Conservation (phyloP, 2,329 filamentous ascomycete genomes). For the Achaetomium macrosporum region DNA sequence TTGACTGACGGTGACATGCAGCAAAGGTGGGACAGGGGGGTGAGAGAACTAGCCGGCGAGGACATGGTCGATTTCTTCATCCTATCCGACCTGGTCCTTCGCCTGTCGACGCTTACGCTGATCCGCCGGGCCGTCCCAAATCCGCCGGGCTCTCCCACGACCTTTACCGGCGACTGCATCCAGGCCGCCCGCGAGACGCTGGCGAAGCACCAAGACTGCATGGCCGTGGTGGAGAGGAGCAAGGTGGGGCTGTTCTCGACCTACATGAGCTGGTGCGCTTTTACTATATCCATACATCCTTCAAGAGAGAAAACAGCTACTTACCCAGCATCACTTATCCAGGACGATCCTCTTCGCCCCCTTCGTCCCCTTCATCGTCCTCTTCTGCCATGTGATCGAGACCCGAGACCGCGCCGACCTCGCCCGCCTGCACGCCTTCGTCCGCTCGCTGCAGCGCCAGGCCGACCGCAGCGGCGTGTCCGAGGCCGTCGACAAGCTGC, state of each 20-base stretch:
- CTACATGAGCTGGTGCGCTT: conserved; percentile 46
- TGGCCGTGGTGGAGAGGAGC: conserved; percentile 35
- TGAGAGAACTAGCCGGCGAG: neutral
- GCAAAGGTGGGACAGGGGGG: no score
- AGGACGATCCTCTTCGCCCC: conserved; percentile 52
- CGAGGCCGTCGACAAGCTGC: conserved; percentile 41
- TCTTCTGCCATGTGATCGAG: conserved; percentile 53
- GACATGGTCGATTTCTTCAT: conserved; percentile 14
- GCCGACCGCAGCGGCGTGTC: conserved; percentile 37
- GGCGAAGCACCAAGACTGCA: conserved; percentile 39
- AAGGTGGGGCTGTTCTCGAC: conserved; percentile 38
- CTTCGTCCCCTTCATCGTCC: conserved; percentile 54
- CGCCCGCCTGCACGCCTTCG: conserved; percentile 48
- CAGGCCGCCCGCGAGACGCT: conserved; percentile 44
- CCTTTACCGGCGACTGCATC: conserved; percentile 45
- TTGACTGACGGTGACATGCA: no score
- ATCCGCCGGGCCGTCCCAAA: conserved; percentile 47
- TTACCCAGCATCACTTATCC: neutral
- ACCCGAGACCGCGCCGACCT: conserved; percentile 48
- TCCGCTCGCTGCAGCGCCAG: conserved; percentile 46
- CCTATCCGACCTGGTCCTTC: conserved; percentile 17
- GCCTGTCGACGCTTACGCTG: conserved; percentile 35
- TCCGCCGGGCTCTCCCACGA: conserved; percentile 36
- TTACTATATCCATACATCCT: no score
- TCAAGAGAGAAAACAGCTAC: no score